These are phyloP conservation scores for Candida taoyuanica DNA, from an alignment of 805 yeast genomes.

Conservation along the genomic window DNA sequence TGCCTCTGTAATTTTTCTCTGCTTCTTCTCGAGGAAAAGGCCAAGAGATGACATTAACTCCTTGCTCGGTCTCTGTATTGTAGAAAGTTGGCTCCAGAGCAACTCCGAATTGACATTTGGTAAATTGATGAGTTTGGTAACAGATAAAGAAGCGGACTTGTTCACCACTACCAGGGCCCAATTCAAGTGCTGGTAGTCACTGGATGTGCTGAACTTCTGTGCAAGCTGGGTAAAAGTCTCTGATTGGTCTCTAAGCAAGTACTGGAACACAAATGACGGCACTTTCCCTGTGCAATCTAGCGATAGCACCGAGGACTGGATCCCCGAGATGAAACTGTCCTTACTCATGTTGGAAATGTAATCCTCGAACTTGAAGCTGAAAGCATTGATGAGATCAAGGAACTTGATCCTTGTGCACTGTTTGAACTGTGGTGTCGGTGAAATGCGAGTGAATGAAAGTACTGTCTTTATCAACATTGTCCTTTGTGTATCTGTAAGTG, in stretches of 20 bases:
- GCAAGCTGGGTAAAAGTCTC: slow-evolving; percentile 7
- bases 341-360: slow-evolving; percentile 17
- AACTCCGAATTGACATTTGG: slow-evolving; percentile 14
- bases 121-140: slow-evolving; percentile 14
- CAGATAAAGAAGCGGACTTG: slow-evolving; percentile 1
- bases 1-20: not conserved
- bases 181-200: slow-evolving; percentile 5
- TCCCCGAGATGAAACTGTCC: slow-evolving; percentile 7
- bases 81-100: slow-evolving; percentile 12
- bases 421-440: slow-evolving; percentile 18
- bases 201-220: not conserved
- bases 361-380: slow-evolving; percentile 16
- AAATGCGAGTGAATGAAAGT: slow-evolving; percentile 17
- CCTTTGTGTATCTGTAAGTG: slow-evolving; percentile 13
- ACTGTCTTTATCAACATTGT: slow-evolving; percentile 15
- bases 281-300: slow-evolving; percentile 5
- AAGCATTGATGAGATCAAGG: slow-evolving; percentile 13
- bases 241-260: slow-evolving; percentile 9
- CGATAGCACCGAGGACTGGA: slow-evolving; percentile 4
- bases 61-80: slow-evolving; percentile 16
- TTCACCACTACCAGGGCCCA: slow-evolving; percentile 18
- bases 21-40: slow-evolving; percentile 5
- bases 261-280: slow-evolving; percentile 17
- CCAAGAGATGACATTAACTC: slow-evolving; percentile 14
- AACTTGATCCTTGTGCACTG: slow-evolving; percentile 23